Evolutionary conservation across 345 rosid genomes (phyloP).

Genomic region (Crucihimalaya himalaica): DNA sequence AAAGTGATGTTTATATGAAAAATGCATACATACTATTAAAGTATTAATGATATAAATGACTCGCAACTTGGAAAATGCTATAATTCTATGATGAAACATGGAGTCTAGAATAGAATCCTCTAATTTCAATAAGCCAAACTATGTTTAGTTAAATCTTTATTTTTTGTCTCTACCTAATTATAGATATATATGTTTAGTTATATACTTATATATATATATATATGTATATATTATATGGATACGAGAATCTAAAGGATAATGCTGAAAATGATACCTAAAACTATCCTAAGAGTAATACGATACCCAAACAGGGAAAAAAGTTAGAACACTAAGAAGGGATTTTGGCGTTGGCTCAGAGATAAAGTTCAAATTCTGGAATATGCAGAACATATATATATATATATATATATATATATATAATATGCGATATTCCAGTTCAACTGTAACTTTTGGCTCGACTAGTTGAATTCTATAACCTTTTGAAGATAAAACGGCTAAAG

Average conservation of each 20-base stretch:
- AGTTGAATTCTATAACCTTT: no score
- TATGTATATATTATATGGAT: neutral
- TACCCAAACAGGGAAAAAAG: neutral
- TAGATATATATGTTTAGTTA: no score
- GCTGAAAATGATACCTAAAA: conserved; percentile 8
- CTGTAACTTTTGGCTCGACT: no score
- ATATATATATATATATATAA: no score
- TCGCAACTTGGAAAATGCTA: conserved; percentile 1
- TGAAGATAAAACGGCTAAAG: neutral
- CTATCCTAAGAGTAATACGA: neutral
- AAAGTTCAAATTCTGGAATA: conserved; percentile 2
- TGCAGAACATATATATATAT: neutral
- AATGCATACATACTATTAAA: no score
- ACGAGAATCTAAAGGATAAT: conserved; percentile 7
- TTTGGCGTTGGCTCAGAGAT: conserved; percentile 13
- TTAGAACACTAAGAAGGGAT: neutral
- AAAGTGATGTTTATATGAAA: no score
- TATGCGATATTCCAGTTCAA: no score
- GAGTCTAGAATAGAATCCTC: neutral
- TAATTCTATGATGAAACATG: conserved; percentile 7
- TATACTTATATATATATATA: neutral
- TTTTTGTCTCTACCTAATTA: conserved; percentile 1
- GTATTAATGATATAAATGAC: neutral
- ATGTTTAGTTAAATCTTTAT: neutral
- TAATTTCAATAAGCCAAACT: neutral